Base-by-base conservation (phyloP, 768 basidiomycete genomes). In the Cubamyces lactineus region DNA sequence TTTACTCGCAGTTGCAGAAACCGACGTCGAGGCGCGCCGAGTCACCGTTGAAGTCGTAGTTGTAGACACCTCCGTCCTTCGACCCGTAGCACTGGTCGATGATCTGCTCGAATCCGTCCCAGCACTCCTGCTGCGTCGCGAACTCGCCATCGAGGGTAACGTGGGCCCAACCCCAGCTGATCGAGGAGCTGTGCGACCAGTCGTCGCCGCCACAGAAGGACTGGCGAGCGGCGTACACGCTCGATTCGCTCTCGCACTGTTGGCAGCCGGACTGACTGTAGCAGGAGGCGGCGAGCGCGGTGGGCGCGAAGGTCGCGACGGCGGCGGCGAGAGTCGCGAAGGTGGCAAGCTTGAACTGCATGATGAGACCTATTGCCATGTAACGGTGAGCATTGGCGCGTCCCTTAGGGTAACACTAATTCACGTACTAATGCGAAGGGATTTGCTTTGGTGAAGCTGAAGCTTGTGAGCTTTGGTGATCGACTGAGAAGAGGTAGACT, bases 31-130 rank as follows among this genome's bases (percentile, higher is more conserved):
- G 51, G 34, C n/a, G 17, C 19, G 51, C 51, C 2, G 16, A 16
- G 38, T 52, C 13, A 0, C 51, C 51, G 38, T 52, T 39, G 51
- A 1, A 52, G 19, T 19, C n/a, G 38, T 19, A 52, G 34, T 19
- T 12, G 38, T 52, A 40, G n/a, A 21, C 15, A 3, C 51, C 51
- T 38, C 51, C 51, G 19, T 52, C 51, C 38, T 40, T 39, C 8
- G 38, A 7, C 2, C 51, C 51, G 38, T 39, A 21, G 51, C 51
- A 52, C 34, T 52, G 34, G 34, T 21, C 23, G 51, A 52, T 52
- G 19, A 52, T 40, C n/a, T 39, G n/a, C 51, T 52, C n/a, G 51
- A 52, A 52, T 0, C 51, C 51, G 19, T 52, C 51, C 34, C 30
- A 21, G 51, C 51, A 52, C 51, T 52, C 34, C 51, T 52, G 51